Base-by-base conservation (phyloP, 2,329 filamentous ascomycete species). In the Trichoderma lentiforme region DNA sequence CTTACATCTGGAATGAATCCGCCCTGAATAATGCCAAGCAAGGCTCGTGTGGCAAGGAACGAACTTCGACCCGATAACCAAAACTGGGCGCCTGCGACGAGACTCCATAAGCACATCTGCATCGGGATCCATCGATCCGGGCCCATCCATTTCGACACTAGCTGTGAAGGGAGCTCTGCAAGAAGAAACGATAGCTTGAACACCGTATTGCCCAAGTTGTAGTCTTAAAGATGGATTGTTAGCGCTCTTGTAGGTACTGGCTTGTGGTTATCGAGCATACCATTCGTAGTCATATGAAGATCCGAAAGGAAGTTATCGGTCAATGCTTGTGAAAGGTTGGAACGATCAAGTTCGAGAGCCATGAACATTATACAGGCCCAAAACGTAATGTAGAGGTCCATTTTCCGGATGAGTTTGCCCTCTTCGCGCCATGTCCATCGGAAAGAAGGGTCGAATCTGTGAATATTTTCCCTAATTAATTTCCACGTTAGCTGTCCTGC, bases 71-170 rank as follows among this genome's bases (percentile, higher is more conserved):
- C 82, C 0, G 71, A 77, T 2, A 85, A 75, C 78, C 81, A 83
- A 68, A 80, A 85, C 76, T 89, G 87, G 5, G 80, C 81, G 11
- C 81, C 79, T 0, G 88, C 84, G 7, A 89, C 84, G 4, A 88
- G 74, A 74, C 85, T 88, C 87, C 87, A 89, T 4, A 84, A 81
- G 6, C 85, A 79, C 82, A 90, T 88, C 75, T 89, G 87, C 66
- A 86, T 80, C 0, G 88, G 89, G 64, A 90, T 89, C 87, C 87
- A 90, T 30, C 86, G 83, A 73, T 90, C 88, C 0, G 86, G 87
- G 0, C 86, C 88, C 68, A 88, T 77, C 83, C 83, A 88, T 77
- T 91, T 88, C 72, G 82, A 84, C 51, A 90, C 81, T 18, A 91
- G 81, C 76, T 91, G 88, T 0, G 88, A 90, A 0, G 89, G 89